phyloP scores from a whole-genome alignment of 306 rosid species.

The Glycine tomentella region DNA sequence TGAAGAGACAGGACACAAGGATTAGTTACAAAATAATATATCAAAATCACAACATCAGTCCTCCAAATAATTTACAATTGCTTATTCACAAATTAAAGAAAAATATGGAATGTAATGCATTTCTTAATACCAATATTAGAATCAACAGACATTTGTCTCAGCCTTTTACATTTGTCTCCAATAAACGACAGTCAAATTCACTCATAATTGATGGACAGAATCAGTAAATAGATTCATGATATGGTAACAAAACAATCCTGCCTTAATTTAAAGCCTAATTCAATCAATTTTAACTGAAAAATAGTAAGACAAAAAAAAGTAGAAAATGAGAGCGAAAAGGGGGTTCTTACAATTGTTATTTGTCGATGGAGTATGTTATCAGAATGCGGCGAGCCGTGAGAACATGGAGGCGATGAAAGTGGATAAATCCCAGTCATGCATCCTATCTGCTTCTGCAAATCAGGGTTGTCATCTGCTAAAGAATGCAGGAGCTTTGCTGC shows the following conservation, averaged over 20 bases:
- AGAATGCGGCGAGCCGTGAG: constrained; percentile 55
- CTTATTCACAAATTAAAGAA: too few species aligned
- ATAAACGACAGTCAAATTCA: background rate
- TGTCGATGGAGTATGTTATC: constrained; percentile 50
- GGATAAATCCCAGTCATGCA: constrained; percentile 93
- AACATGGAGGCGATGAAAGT: constrained; percentile 76
- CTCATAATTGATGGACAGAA: background rate
- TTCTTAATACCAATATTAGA: too few species aligned
- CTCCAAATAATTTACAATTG: too few species aligned
- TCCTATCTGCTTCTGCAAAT: constrained; percentile 95
- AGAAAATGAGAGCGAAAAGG: constrained; percentile 9
- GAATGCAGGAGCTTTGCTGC: constrained; percentile 91
- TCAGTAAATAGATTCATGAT: constrained; percentile 18
- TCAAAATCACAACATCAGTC: too few species aligned
- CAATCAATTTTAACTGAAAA: constrained; percentile 21
- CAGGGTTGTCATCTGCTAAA: constrained; percentile 91
- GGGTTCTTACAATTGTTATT: constrained; percentile 53
- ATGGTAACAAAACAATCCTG: background rate
- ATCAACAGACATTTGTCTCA: too few species aligned
- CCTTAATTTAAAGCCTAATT: constrained; percentile 28
- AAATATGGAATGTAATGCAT: too few species aligned
- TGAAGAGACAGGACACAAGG: too few species aligned
- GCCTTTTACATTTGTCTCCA: too few species aligned
- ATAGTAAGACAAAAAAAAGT: background rate
- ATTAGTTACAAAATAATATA: too few species aligned